Evolutionary conservation across 345 rosid species (phyloP).

Genomic region (Populus simonii): DNA sequence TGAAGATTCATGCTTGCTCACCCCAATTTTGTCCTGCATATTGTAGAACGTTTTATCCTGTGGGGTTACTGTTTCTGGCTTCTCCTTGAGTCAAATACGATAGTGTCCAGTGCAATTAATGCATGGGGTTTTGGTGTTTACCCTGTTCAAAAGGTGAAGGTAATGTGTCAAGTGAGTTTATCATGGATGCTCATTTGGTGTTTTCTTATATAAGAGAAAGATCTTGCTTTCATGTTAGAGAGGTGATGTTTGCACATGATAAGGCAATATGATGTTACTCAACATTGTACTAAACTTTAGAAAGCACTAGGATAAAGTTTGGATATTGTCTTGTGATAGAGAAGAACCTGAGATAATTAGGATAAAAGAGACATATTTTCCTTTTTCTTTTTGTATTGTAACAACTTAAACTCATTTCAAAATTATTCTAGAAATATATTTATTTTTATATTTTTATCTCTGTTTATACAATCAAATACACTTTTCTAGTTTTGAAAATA

Average conservation of each 20-base stretch:
- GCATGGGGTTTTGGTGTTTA: neutral
- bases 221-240: neutral
- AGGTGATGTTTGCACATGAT: neutral
- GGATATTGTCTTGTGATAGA: too few species aligned
- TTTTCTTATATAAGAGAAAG: neutral
- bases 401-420: too few species aligned
- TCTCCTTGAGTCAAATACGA: neutral
- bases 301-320: neutral
- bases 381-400: too few species aligned
- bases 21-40: too few species aligned
- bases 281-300: neutral
- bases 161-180: too few species aligned
- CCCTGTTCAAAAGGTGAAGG: neutral
- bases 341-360: too few species aligned
- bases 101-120: neutral
- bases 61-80: neutral
- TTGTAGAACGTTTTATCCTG: neutral
- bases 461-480: too few species aligned
- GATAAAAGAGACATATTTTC: too few species aligned
- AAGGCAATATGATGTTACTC: neutral
- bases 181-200: neutral
- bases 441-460: too few species aligned
- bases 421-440: too few species aligned
- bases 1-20: neutral
- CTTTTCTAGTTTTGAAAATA: too few species aligned